These are phyloP conservation scores for Umbilicaria muhlenbergii DNA, from an alignment of 495 filamentous ascomycete genomes.

Conservation along the genomic window DNA sequence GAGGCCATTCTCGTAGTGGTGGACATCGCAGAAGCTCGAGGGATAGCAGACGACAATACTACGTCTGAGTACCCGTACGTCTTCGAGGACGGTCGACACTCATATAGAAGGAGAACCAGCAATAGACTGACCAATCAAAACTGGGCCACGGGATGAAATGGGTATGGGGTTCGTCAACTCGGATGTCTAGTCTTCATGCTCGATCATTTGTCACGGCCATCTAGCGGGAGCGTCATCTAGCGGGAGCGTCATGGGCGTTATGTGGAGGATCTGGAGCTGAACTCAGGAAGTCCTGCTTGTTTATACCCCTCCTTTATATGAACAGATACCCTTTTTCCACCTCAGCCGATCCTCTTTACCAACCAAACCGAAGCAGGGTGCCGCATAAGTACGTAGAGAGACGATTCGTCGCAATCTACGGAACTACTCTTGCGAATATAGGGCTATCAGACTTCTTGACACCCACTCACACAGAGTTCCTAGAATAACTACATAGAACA, in stretches of 20 bases:
- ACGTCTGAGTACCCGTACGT: slow-evolving; percentile 5
- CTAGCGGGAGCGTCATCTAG: slow-evolving; percentile 8
- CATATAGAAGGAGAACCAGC: not conserved
- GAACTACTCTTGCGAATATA: too few species aligned
- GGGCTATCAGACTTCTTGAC: too few species aligned
- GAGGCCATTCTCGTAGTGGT: slow-evolving; percentile 16
- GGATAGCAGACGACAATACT: slow-evolving; percentile 11
- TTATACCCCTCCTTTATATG: too few species aligned
- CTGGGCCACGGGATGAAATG: not conserved
- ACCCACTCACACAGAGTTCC: too few species aligned
- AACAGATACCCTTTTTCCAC: too few species aligned
- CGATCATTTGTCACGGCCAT: not conserved
- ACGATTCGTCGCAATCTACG: too few species aligned
- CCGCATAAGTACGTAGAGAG: too few species aligned
- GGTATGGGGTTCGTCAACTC: not conserved
- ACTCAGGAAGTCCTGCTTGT: too few species aligned
- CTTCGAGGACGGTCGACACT: not conserved
- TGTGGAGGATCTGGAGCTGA: slow-evolving; percentile 1
- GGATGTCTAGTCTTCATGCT: not conserved
- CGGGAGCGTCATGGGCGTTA: slow-evolving; percentile 5
- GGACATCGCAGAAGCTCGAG: slow-evolving; percentile 15
- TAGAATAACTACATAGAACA: too few species aligned
- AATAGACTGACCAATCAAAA: not conserved
- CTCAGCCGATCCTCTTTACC: too few species aligned
- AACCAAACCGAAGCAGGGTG: too few species aligned